These are phyloP conservation scores for Termitomyces heimii DNA, from an alignment of 768 basidiomycete species.

Conservation along the genomic window DNA sequence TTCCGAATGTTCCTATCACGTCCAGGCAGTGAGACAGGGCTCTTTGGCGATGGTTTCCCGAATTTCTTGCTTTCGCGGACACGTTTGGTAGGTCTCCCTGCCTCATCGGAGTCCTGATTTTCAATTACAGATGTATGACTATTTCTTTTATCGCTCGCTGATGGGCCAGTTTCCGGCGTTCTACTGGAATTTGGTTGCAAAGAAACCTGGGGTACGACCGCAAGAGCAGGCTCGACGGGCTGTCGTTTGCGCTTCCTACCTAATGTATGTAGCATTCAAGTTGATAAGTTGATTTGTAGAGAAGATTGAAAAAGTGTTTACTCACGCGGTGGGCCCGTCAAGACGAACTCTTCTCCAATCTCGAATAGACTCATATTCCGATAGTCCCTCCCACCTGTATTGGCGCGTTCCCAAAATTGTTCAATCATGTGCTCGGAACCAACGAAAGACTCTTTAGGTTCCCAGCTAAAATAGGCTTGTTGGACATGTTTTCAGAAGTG, in stretches of 20 bases:
- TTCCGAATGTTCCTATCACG: conserved; percentile 2
- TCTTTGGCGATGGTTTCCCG: neutral
- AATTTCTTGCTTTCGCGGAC: conserved; percentile 7
- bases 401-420: conserved; percentile 44
- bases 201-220: neutral
- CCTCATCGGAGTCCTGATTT: conserved; percentile 6
- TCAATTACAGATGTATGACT: conserved; percentile 5
- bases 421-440: conserved; percentile 51
- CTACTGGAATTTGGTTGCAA: conserved; percentile 15
- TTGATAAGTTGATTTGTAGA: neutral
- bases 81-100: conserved; percentile 13
- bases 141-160: conserved; percentile 4
- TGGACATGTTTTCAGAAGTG: neutral
- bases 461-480: conserved; percentile 45
- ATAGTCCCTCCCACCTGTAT: conserved; percentile 44
- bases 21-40: neutral
- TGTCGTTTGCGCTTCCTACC: conserved; percentile 16
- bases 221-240: neutral
- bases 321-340: conserved; percentile 56
- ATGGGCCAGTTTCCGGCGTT: neutral
- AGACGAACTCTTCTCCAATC: conserved; percentile 46
- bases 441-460: conserved; percentile 54
- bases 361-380: conserved; percentile 43
- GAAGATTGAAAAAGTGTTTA: conserved; percentile 2
- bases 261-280: conserved; percentile 4